Base-by-base conservation (phyloP, 768 basidiomycete genomes). In the Exidia glandulosa region DNA sequence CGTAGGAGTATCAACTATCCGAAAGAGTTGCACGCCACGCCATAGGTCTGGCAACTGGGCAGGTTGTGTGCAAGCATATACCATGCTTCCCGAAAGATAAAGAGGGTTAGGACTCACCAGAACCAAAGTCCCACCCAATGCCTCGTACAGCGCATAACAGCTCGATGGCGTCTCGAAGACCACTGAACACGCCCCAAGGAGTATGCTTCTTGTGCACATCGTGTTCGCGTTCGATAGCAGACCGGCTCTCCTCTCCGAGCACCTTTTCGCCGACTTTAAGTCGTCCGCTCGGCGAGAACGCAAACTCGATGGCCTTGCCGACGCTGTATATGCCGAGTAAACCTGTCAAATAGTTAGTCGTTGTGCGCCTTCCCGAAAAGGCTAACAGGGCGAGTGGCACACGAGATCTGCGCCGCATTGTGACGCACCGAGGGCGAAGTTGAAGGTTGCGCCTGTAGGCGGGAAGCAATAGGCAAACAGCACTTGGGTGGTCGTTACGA, bases 361-460 rank as follows among this genome's bases (percentile, higher is more conserved):
- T 14, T 32, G 34, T 57, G n/a, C n/a, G n/a, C n/a, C n/a, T n/a
- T n/a, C n/a, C n/a, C n/a, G n/a, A n/a, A n/a, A n/a, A n/a, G n/a
- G n/a, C n/a, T n/a, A n/a, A n/a, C n/a, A n/a, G n/a, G n/a, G n/a
- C n/a, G n/a, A n/a, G n/a, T n/a, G n/a, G n/a, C n/a, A n/a, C n/a
- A n/a, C n/a, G n/a, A n/a, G n/a, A n/a, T n/a, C n/a, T n/a, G n/a
- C n/a, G 27, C 13, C 14, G 14, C 1, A 14, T 80, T 84, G n/a
- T 33, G 85, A 37, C 36, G 67, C 62, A 88, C 87, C 79, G 77
- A 81, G 78, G 14, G 80, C 83, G 85, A 84, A 90, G 61, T 89
- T 88, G 66, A 80, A 84, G 63, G 82, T 83, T 37, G 79, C 65
- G 48, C 76, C 72, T 19, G 85, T 81, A 23, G 75, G 72, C 13